phyloP scores from a whole-genome alignment of 2,329 filamentous ascomycete genomes.

The Ceratocystis cacaofunesta region DNA sequence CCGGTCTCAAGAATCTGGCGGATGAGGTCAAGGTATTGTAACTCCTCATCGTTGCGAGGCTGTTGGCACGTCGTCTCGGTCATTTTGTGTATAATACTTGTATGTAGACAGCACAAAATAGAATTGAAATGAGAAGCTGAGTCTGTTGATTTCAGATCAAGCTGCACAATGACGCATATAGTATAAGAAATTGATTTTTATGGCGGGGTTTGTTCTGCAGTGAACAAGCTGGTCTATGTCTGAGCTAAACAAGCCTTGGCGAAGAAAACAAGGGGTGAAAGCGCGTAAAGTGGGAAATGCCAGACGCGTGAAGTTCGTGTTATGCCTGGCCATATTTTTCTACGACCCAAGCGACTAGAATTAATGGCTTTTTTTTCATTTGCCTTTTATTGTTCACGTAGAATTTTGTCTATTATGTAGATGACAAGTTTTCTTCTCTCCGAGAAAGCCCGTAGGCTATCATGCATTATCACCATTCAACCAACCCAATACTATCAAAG shows the following conservation, averaged over 20 bases:
- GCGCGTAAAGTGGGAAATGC: constrained; percentile 14
- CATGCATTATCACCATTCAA: neutral
- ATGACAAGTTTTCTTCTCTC: neutral
- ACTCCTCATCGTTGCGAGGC: constrained; percentile 55
- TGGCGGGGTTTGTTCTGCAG: neutral
- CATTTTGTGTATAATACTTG: constrained; percentile 6
- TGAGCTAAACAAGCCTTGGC: neutral
- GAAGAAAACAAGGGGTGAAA: neutral
- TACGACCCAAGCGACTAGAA: neutral
- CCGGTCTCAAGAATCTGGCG: constrained; percentile 67
- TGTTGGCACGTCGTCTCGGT: constrained; percentile 15
- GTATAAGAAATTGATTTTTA: neutral
- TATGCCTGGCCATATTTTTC: neutral
- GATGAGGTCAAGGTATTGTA: constrained; percentile 86
- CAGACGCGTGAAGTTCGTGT: constrained; percentile 6
- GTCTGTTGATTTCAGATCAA: neutral
- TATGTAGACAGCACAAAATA: neutral
- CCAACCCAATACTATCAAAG: neutral
- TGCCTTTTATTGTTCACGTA: neutral
- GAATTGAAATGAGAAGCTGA: neutral
- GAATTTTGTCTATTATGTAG: neutral
- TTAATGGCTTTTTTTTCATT: neutral
- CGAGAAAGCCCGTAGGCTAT: neutral
- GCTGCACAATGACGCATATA: constrained; percentile 1
- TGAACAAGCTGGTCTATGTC: neutral